Evolutionary conservation across 2,329 filamentous ascomycete genomes (phyloP).

Genomic region (Helicocarpus griseus): DNA sequence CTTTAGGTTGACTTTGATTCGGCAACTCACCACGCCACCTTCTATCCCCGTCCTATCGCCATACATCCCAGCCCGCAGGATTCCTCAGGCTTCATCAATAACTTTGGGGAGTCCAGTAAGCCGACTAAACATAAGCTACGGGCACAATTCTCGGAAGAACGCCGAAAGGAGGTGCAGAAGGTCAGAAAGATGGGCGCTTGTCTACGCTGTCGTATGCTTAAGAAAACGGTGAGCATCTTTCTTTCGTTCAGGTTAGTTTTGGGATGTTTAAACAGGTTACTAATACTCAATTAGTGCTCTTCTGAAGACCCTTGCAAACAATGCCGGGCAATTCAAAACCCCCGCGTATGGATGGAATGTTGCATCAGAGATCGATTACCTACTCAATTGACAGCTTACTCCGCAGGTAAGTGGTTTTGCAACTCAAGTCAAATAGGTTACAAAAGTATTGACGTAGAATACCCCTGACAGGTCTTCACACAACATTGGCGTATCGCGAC

Average conservation of each 20-base stretch:
- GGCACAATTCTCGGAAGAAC: conserved; percentile 46
- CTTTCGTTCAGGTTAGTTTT: not conserved
- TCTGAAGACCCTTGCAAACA: conserved; percentile 51
- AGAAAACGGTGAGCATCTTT: conserved; percentile 41
- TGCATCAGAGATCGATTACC: conserved; percentile 50
- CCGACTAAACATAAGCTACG: conserved; percentile 40
- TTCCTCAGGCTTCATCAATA: conserved; percentile 31
- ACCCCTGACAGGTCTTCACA: conserved; percentile 33
- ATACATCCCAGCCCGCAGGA: conserved; percentile 32
- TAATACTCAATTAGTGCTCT: conserved; percentile 36
- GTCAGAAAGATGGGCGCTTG: conserved; percentile 53
- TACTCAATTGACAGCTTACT: conserved; percentile 50
- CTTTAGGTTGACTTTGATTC: conserved; percentile 31
- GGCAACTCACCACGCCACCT: conserved; percentile 27
- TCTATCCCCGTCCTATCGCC: conserved; percentile 33
- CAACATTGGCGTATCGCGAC: conserved; percentile 43
- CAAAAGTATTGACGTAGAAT: not conserved
- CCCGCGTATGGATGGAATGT: conserved; percentile 51
- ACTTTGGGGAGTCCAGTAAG: conserved; percentile 31
- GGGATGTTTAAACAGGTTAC: not conserved
- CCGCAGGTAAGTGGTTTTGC: conserved; percentile 31
- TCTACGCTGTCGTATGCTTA: conserved; percentile 54
- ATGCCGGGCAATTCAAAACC: conserved; percentile 50
- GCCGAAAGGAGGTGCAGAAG: conserved; percentile 50
- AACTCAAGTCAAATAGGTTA: not conserved